Conservation (phyloP, 2,329 filamentous ascomycete genomes). For the Metarhizium robertsii region DNA sequence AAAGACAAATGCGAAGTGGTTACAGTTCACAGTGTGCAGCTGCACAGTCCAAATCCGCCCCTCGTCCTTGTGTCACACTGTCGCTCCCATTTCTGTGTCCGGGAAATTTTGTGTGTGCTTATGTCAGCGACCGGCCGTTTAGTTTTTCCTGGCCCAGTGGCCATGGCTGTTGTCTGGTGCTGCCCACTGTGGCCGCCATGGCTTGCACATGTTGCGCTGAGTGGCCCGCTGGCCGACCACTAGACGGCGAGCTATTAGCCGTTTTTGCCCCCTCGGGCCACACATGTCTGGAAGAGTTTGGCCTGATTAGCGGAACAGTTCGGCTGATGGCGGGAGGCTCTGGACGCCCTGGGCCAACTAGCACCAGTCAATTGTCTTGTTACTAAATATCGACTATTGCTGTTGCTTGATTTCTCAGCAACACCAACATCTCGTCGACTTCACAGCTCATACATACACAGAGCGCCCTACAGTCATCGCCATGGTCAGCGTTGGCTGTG, state of each 20-base stretch:
- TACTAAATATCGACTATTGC: neutral
- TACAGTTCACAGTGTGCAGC: neutral
- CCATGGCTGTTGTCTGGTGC: neutral
- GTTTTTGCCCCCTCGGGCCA: neutral
- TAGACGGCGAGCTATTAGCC: neutral
- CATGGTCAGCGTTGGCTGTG: conserved; percentile 26
- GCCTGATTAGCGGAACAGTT: neutral
- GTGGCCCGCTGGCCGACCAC: neutral
- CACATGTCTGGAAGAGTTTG: neutral
- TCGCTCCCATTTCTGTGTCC: neutral
- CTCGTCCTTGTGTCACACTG: no score
- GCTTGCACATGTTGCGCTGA: neutral
- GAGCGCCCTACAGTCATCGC: neutral
- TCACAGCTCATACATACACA: conserved; percentile 1
- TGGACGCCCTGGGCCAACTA: neutral
- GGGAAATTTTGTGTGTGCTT: conserved; percentile 5
- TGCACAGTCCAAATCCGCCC: neutral
- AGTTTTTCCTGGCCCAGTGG: conserved; percentile 1
- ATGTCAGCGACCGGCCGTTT: conserved; percentile 5
- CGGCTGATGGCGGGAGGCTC: neutral
- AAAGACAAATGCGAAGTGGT: no score
- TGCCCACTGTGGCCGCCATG: neutral
- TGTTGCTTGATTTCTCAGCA: conserved; percentile 9
- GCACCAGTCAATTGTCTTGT: no score
- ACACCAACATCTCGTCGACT: neutral